Evolutionary conservation across 2,329 filamentous ascomycete species (phyloP).

Genomic region (Tolypocladium sp.): DNA sequence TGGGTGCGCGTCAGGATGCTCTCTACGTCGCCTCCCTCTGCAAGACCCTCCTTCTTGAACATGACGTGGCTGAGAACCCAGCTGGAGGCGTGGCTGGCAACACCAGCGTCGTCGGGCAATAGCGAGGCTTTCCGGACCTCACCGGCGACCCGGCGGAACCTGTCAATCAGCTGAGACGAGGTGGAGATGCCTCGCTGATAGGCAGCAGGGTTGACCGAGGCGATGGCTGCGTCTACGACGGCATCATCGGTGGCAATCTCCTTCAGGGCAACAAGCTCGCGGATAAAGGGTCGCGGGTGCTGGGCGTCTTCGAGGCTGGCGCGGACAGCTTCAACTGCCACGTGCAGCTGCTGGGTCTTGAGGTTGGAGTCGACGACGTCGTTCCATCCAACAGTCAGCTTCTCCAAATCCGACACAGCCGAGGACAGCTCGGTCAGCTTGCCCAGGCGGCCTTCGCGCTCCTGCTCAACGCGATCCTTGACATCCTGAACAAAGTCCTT

Average conservation of each 20-base stretch:
- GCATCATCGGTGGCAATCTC: slow-evolving; percentile 78
- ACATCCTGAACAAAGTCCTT: slow-evolving; percentile 74
- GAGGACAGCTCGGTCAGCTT: slow-evolving; percentile 73
- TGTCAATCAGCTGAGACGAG: slow-evolving; percentile 78
- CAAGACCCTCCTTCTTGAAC: slow-evolving; percentile 87
- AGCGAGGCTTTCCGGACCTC: slow-evolving; percentile 94
- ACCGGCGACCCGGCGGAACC: slow-evolving; percentile 83
- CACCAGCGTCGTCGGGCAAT: slow-evolving; percentile 85
- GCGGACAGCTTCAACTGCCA: slow-evolving; percentile 88
- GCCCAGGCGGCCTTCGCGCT: slow-evolving; percentile 78
- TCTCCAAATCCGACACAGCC: slow-evolving; percentile 75
- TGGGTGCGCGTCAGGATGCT: slow-evolving; percentile 86
- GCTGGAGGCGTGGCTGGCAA: slow-evolving; percentile 88
- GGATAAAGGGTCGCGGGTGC: slow-evolving; percentile 75
- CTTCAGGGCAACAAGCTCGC: slow-evolving; percentile 88
- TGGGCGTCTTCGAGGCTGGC: slow-evolving; percentile 65
- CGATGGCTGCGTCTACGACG: slow-evolving; percentile 86
- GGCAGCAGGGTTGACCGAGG: slow-evolving; percentile 87
- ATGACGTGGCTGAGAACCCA: slow-evolving; percentile 86
- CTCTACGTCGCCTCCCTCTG: slow-evolving; percentile 83
- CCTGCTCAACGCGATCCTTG: slow-evolving; percentile 72
- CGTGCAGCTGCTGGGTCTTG: slow-evolving; percentile 90
- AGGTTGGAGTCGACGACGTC: slow-evolving; percentile 83
- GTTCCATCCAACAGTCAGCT: slow-evolving; percentile 83
- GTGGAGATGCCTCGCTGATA: slow-evolving; percentile 90